Conservation (phyloP, 306 rosid genomes). For the Fragaria nilgerrensis region DNA sequence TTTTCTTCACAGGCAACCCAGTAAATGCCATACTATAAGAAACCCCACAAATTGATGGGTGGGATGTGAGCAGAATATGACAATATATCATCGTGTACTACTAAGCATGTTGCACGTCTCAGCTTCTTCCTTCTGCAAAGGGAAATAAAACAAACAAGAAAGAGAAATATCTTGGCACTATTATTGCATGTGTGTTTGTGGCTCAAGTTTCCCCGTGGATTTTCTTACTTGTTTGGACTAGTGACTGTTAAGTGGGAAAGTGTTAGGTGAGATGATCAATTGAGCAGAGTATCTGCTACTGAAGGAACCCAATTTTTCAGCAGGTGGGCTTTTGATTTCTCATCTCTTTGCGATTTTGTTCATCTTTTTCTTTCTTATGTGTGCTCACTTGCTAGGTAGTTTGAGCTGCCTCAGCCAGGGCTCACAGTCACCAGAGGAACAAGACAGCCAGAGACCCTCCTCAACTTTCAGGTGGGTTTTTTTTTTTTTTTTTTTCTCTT, state of each 20-base stretch:
- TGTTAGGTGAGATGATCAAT: not conserved
- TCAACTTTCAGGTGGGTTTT: constrained; percentile 25
- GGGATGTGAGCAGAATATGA: not conserved
- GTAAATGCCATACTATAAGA: not conserved
- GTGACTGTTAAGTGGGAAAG: not conserved
- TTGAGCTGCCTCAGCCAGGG: not conserved
- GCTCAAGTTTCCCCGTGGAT: not conserved
- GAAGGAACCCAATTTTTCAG: constrained; percentile 3
- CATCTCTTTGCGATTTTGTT: not conserved
- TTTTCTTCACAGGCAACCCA: not conserved
- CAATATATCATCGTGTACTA: not conserved
- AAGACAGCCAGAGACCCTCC: not conserved
- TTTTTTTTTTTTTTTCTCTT: not conserved
- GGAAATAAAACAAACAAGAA: not conserved
- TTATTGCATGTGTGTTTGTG: not conserved
- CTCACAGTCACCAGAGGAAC: not conserved
- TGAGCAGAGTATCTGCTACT: not conserved
- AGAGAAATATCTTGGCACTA: not conserved
- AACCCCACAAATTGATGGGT: not conserved
- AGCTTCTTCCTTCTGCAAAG: not conserved
- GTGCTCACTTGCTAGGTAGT: not conserved
- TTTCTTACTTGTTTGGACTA: not conserved
- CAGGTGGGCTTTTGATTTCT: constrained; percentile 18
- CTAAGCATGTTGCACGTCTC: not conserved
- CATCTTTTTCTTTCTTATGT: not conserved